Percentiles rank a stretch among this genome's conserved stretches.
These are phyloP conservation scores for Melanomma pulvis-pyrius DNA, from an alignment of 495 filamentous ascomycete genomes.

Conservation along the genomic window DNA sequence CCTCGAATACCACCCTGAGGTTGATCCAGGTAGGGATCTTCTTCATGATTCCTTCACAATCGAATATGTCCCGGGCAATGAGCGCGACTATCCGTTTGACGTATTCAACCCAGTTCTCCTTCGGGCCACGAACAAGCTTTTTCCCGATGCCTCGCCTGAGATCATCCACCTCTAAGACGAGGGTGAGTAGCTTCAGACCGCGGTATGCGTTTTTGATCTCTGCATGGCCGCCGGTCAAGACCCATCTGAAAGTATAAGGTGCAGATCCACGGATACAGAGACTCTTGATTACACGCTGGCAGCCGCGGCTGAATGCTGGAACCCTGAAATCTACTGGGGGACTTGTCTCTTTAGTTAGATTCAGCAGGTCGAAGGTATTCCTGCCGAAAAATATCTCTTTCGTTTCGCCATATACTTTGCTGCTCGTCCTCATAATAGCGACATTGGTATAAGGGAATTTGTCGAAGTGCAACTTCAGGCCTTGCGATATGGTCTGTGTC, in stretches of 20 bases:
- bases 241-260: conserved; percentile 7
- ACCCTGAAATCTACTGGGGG: conserved; percentile 20
- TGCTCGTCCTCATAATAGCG: conserved; percentile 3
- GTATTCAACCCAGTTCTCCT: conserved; percentile 10
- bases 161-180: conserved; percentile 18
- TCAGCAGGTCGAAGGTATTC: conserved; percentile 21
- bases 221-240: not conserved
- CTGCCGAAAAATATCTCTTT: conserved; percentile 13
- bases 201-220: conserved; percentile 8
- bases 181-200: conserved; percentile 4
- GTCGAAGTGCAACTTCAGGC: not conserved
- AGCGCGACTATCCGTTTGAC: not conserved
- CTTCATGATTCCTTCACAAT: not conserved
- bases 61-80: conserved; percentile 5
- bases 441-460: conserved; percentile 5
- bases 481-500: not conserved
- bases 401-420: conserved; percentile 15
- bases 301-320: conserved; percentile 5
- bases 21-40: conserved; percentile 19
- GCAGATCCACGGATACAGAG: not conserved
- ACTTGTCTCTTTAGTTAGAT: not conserved
- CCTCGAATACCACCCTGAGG: conserved; percentile 8
- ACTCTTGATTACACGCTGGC: not conserved
- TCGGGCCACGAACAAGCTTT: not conserved
- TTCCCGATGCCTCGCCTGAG: not conserved